phyloP scores from a whole-genome alignment of 2,329 filamentous ascomycete genomes.

The Ramichloridium luteum region DNA sequence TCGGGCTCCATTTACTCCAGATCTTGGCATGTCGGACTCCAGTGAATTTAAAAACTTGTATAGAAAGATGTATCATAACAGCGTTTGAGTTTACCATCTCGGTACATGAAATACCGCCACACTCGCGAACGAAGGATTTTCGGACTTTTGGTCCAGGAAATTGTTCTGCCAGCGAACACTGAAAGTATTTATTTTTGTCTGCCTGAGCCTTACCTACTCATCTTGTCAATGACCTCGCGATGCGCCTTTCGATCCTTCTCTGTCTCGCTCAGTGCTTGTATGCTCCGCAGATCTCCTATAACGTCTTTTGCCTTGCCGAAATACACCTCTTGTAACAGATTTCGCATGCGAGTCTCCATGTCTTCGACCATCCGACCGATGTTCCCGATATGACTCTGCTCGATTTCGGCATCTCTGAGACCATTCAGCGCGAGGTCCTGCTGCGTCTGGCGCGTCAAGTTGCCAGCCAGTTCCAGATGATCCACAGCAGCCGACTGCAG shows the following conservation, averaged over 20 bases:
- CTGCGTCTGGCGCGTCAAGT: slow-evolving; percentile 96
- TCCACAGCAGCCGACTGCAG: slow-evolving; percentile 57
- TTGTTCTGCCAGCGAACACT: too few relatives aligned
- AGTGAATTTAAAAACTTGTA: too few relatives aligned
- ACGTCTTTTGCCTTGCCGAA: slow-evolving; percentile 99
- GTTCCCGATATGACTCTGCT: slow-evolving; percentile 90
- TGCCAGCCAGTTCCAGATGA: slow-evolving; percentile 83
- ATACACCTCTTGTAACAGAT: slow-evolving; percentile 95
- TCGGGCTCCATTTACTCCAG: too few relatives aligned
- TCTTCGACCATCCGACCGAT: slow-evolving; percentile 91
- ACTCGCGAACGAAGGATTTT: too few relatives aligned
- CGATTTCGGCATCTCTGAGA: slow-evolving; percentile 47
- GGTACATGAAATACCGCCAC: too few relatives aligned
- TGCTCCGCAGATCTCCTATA: slow-evolving; percentile 84
- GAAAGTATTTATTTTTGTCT: too few relatives aligned
- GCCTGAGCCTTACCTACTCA: too few relatives aligned
- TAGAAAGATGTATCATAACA: too few relatives aligned
- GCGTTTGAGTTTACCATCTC: too few relatives aligned
- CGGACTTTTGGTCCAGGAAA: too few relatives aligned
- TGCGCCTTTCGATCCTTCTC: slow-evolving; percentile 76
- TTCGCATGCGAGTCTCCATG: slow-evolving; percentile 99
- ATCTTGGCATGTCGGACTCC: too few relatives aligned
- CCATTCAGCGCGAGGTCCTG: slow-evolving; percentile 63
- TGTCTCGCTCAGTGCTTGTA: slow-evolving; percentile 70
- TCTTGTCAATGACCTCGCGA: slow-evolving; percentile 66